Percentiles rank a stretch among this genome's conserved stretches.
phyloP scores from a whole-genome alignment of 169 alveolate species.

The Plasmodium relictum region DNA sequence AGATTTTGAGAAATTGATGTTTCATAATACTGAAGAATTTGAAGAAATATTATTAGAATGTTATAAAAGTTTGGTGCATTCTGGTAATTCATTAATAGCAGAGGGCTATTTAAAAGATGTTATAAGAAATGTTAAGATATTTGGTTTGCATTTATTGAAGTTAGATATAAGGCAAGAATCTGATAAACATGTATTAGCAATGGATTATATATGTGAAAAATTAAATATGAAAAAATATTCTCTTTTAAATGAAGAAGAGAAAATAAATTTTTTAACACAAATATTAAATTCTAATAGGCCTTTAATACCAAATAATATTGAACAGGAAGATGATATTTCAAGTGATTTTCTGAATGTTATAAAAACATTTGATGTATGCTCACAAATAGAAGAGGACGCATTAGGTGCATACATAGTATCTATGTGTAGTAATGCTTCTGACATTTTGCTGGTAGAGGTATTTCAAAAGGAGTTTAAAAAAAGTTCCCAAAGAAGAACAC shows the following conservation, averaged over 20 bases:
- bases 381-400: constrained; percentile 86
- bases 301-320: constrained; percentile 81
- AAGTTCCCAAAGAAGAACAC: constrained; percentile 59
- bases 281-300: constrained; percentile 83
- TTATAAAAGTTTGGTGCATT: constrained; percentile 81
- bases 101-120: constrained; percentile 82
- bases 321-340: constrained; percentile 77
- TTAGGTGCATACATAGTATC: constrained; percentile 89
- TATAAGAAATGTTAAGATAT: constrained; percentile 83
- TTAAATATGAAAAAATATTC: constrained; percentile 82
- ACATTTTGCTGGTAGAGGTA: constrained; percentile 85
- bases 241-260: constrained; percentile 80
- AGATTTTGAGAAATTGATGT: constrained; percentile 63
- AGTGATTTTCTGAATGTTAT: constrained; percentile 81
- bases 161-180: constrained; percentile 90
- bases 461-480: constrained; percentile 78
- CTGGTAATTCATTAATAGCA: constrained; percentile 80
- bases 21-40: constrained; percentile 77
- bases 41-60: constrained; percentile 82
- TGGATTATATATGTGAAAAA: constrained; percentile 80
- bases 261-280: constrained; percentile 76
- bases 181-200: constrained; percentile 84
- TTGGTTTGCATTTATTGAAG: constrained; percentile 85
- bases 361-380: constrained; percentile 84
- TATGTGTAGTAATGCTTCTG: constrained; percentile 89